phyloP scores from a whole-genome alignment of 2,329 filamentous ascomycete species.

The Fusarium sp. region DNA sequence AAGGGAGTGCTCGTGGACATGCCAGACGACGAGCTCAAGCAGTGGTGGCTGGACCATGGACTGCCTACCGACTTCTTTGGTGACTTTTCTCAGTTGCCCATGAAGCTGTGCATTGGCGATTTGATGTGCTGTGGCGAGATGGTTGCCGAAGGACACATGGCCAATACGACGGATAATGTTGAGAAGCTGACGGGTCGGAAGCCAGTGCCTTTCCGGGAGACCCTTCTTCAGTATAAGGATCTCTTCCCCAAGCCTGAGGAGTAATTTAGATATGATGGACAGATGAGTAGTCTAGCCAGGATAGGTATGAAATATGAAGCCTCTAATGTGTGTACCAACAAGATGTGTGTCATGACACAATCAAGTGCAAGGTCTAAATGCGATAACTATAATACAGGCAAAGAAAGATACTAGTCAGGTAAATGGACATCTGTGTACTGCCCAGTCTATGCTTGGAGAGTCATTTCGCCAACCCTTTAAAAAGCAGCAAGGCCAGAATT shows the following conservation, averaged over 20 bases:
- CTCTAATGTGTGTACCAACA: not conserved
- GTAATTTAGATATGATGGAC: not conserved
- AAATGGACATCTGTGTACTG: not conserved
- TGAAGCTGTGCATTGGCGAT: conserved; percentile 42
- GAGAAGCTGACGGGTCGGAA: conserved; percentile 40
- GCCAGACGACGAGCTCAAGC: conserved; percentile 39
- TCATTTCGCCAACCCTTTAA: not conserved
- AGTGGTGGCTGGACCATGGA: conserved; percentile 37
- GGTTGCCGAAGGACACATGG: conserved; percentile 35
- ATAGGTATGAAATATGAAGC: not conserved
- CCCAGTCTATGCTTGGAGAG: not conserved
- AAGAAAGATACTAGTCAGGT: not conserved
- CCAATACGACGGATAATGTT: conserved; percentile 34
- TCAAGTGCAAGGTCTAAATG: not conserved
- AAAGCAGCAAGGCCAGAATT: not conserved
- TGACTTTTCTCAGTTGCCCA: conserved; percentile 40
- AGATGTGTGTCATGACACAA: not conserved
- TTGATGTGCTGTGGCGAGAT: conserved; percentile 42
- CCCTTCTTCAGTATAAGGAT: conserved; percentile 38
- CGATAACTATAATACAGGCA: not conserved
- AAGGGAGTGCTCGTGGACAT: conserved; percentile 36
- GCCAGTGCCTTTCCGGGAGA: conserved; percentile 31
- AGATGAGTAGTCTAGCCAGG: not conserved
- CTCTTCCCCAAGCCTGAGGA: conserved; percentile 26
- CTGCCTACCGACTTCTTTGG: conserved; percentile 38